Conservation (phyloP, 768 basidiomycete genomes). For the Termitomyces sp. region DNA sequence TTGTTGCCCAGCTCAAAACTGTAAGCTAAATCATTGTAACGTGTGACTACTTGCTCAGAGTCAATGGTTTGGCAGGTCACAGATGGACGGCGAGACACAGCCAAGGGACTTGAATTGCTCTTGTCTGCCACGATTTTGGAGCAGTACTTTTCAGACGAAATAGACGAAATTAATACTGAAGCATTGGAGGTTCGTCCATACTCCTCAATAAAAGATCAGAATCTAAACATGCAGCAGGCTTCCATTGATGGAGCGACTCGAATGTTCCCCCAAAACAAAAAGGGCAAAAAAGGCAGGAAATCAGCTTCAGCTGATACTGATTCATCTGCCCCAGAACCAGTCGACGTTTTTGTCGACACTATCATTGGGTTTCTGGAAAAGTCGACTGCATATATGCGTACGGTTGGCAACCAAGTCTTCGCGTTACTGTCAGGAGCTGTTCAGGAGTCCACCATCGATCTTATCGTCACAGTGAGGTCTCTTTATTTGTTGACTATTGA, state of each 20-base stretch:
- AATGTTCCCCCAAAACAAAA: constrained; percentile 38
- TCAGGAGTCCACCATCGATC: constrained; percentile 65
- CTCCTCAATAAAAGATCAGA: not conserved
- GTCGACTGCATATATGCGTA: constrained; percentile 73
- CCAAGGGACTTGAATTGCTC: constrained; percentile 67
- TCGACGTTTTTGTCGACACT: constrained; percentile 84
- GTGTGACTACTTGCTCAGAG: not conserved
- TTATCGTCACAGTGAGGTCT: constrained; percentile 70
- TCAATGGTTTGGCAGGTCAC: constrained; percentile 16
- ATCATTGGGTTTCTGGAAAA: constrained; percentile 88
- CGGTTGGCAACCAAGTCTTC: constrained; percentile 77
- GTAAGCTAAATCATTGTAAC: constrained; percentile 22
- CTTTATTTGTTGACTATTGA: not conserved
- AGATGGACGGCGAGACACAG: constrained; percentile 41
- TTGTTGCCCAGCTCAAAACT: constrained; percentile 35
- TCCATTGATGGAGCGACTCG: constrained; percentile 54
- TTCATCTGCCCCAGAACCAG: constrained; percentile 45
- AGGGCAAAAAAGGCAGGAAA: constrained; percentile 36
- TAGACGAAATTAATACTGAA: constrained; percentile 43
- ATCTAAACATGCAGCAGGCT: constrained; percentile 32
- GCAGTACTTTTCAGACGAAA: constrained; percentile 61
- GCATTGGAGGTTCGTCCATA: constrained; percentile 52
- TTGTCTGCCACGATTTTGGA: constrained; percentile 66
- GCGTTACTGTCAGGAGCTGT: constrained; percentile 62
- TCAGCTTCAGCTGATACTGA: constrained; percentile 25